Evolutionary conservation across 768 basidiomycete genomes (phyloP).

Genomic region (Leccinum fibrillosum): DNA sequence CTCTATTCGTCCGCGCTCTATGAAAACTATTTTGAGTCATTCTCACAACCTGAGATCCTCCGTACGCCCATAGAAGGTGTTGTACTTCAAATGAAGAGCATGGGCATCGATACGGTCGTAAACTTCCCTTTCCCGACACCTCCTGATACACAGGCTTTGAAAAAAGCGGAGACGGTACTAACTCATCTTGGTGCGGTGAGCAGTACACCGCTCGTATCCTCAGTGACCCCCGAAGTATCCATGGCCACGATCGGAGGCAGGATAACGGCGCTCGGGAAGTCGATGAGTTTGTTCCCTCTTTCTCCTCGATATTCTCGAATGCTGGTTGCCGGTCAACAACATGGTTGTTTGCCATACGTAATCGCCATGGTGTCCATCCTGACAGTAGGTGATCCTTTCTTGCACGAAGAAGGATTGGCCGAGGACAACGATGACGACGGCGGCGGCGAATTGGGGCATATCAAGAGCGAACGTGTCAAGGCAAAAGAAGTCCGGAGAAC

Average conservation of each 20-base stretch:
- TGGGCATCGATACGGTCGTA: slow-evolving; percentile 94
- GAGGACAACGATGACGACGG: slow-evolving; percentile 37
- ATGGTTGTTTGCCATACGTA: slow-evolving; percentile 89
- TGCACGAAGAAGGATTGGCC: slow-evolving; percentile 71
- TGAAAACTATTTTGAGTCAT: slow-evolving; percentile 88
- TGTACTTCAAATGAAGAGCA: slow-evolving; percentile 97
- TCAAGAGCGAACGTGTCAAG: slow-evolving; percentile 45
- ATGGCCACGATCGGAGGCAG: slow-evolving; percentile 44
- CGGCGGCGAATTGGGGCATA: slow-evolving; percentile 39
- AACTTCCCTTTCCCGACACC: slow-evolving; percentile 99
- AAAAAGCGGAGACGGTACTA: slow-evolving; percentile 79
- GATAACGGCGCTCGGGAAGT: slow-evolving; percentile 87
- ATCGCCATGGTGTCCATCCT: slow-evolving; percentile 88
- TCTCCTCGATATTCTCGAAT: slow-evolving; percentile 95
- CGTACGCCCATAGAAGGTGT: slow-evolving; percentile 97
- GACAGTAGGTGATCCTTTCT: slow-evolving; percentile 93
- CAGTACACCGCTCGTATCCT: slow-evolving; percentile 25
- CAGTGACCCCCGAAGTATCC: slow-evolving; percentile 8
- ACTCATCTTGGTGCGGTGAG: slow-evolving; percentile 81
- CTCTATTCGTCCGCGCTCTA: slow-evolving; percentile 94
- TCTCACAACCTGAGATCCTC: slow-evolving; percentile 87
- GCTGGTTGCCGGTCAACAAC: slow-evolving; percentile 82
- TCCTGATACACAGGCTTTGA: slow-evolving; percentile 73
- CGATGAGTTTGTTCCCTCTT: slow-evolving; percentile 92
- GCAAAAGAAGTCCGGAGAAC: slow-evolving; percentile 56